Conservation (phyloP, 2,329 filamentous ascomycete genomes). For the Aureobasidium sp. region DNA sequence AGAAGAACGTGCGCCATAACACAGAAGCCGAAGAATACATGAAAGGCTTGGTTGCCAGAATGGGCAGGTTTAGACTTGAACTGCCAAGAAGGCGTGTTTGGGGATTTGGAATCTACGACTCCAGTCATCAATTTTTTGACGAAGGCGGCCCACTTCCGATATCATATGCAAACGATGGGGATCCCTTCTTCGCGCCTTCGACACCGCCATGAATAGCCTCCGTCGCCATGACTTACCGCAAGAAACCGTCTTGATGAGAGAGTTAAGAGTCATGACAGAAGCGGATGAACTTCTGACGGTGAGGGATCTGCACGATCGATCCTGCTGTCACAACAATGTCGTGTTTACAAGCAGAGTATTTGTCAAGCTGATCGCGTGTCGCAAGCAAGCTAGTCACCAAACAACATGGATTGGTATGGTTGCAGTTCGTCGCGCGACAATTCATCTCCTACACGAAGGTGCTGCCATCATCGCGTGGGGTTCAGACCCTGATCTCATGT, state of each 20-base stretch:
- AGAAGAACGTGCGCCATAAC: not conserved
- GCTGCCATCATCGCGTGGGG: not conserved
- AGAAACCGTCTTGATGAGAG: not conserved
- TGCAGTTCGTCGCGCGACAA: not conserved
- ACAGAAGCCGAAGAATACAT: not conserved
- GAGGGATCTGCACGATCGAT: constrained; percentile 1
- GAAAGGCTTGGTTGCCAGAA: not conserved
- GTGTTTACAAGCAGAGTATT: not conserved
- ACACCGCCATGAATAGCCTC: not conserved
- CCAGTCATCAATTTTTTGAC: not conserved
- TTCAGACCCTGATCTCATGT: not conserved
- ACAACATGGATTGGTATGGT: not conserved
- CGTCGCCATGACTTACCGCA: not conserved
- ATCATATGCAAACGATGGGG: not conserved
- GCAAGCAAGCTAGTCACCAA: not conserved
- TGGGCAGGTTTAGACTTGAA: constrained; percentile 4
- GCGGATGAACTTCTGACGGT: not conserved
- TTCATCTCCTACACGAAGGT: not conserved
- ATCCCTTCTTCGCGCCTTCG: not conserved
- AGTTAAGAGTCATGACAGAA: not conserved
- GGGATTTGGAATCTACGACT: not conserved
- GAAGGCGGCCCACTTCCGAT: not conserved
- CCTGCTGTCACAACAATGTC: not conserved
- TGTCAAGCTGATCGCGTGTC: not conserved
- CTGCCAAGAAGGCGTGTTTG: not conserved